phyloP scores from a whole-genome alignment of 1,284 basidiomycete genomes.

The Rhodotorula sp. region DNA sequence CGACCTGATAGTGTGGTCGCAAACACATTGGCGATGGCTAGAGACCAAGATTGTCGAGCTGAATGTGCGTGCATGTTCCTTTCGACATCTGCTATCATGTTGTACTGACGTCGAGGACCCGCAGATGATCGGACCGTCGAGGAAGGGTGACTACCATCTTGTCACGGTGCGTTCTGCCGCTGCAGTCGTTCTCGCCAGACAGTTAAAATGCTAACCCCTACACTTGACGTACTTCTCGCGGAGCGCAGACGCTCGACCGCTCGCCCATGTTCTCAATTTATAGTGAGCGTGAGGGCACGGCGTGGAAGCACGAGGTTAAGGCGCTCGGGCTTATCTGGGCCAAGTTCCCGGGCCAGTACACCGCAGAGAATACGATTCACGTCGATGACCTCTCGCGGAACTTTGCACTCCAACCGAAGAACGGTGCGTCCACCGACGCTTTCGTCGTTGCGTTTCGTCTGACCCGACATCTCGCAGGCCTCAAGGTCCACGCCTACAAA shows the following conservation, averaged over 20 bases:
- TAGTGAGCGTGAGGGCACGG: conserved; percentile 66
- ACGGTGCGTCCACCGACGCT: conserved; percentile 9
- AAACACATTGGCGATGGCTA: conserved; percentile 87
- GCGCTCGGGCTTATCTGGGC: conserved; percentile 82
- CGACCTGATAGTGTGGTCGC: conserved; percentile 61
- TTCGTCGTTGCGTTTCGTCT: too few relatives aligned
- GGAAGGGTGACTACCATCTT: conserved; percentile 59
- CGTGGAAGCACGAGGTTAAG: conserved; percentile 66
- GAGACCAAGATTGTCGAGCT: conserved; percentile 86
- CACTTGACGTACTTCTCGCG: conserved; percentile 11
- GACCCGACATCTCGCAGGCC: background rate
- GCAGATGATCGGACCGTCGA: conserved; percentile 67
- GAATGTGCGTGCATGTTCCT: conserved; percentile 44
- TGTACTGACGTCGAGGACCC: too few relatives aligned
- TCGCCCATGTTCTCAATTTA: conserved; percentile 87
- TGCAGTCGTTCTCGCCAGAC: background rate
- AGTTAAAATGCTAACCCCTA: too few relatives aligned
- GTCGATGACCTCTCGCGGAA: conserved; percentile 23
- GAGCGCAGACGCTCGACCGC: conserved; percentile 62
- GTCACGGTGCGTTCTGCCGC: conserved; percentile 52
- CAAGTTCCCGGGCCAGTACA: conserved; percentile 66
- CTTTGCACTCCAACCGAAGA: conserved; percentile 36
- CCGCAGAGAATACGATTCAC: conserved; percentile 35
- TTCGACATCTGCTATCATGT: background rate
- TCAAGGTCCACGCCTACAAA: conserved; percentile 42